Percentiles rank a stretch among this genome's conserved stretches.
Evolutionary conservation across 2,329 filamentous ascomycete species (phyloP).

Genomic region (Pyricularia pennisetigena): DNA sequence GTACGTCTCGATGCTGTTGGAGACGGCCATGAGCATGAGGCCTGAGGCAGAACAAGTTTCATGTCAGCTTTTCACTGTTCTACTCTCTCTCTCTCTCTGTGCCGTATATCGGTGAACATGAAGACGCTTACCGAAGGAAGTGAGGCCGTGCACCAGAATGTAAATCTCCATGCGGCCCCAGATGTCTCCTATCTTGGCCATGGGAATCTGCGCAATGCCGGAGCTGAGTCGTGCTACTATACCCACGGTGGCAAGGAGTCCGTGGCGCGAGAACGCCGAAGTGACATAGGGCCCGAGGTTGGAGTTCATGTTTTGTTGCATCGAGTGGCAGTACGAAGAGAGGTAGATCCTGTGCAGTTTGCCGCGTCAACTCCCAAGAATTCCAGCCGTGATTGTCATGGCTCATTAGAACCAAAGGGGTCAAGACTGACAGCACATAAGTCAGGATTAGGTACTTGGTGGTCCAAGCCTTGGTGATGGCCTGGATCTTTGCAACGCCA

Average conservation of each 20-base stretch:
- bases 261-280: conserved; percentile 41
- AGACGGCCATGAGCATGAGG: conserved; percentile 50
- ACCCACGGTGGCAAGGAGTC: conserved; percentile 39
- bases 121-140: conserved; percentile 27
- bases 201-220: conserved; percentile 44
- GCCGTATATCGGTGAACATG: too few species aligned
- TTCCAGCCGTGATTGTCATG: background rate
- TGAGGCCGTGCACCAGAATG: conserved; percentile 26
- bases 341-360: background rate
- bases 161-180: conserved; percentile 37
- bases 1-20: conserved; percentile 40
- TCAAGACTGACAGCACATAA: background rate
- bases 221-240: conserved; percentile 43
- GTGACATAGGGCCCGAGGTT: conserved; percentile 36
- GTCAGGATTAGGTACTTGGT: background rate
- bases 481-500: conserved; percentile 1
- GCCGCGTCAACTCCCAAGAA: background rate
- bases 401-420: background rate
- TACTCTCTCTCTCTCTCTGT: too few species aligned
- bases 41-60: conserved; percentile 9
- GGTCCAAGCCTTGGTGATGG: conserved; percentile 1
- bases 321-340: background rate
- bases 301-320: conserved; percentile 5
- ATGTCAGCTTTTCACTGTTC: too few species aligned
- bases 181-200: conserved; percentile 37